These are phyloP conservation scores for Pseudogymnoascus sp. DNA, from an alignment of 2,329 filamentous ascomycete species.

Conservation along the genomic window DNA sequence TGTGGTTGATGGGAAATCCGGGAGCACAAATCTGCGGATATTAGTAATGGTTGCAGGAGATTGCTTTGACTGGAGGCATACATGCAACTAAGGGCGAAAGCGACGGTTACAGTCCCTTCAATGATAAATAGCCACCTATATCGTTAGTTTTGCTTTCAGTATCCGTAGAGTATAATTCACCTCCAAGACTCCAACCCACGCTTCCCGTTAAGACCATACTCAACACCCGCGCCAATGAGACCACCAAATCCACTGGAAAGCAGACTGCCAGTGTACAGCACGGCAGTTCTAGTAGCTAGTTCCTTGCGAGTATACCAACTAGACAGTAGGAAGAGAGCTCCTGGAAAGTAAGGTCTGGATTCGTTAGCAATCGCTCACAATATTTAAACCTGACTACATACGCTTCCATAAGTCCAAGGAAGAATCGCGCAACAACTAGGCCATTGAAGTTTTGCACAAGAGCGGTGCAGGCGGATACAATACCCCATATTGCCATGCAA, in stretches of 20 bases:
- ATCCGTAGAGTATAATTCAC: background rate
- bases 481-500: conserved; percentile 33
- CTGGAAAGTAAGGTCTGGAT: conserved; percentile 42
- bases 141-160: background rate
- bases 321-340: conserved; percentile 39
- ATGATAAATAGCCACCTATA: conserved; percentile 17
- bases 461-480: conserved; percentile 39
- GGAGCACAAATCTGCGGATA: conserved; percentile 31
- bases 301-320: conserved; percentile 38
- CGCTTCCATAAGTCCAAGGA: conserved; percentile 27
- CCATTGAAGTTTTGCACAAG: conserved; percentile 27
- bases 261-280: conserved; percentile 26
- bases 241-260: conserved; percentile 36
- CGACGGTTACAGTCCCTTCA: conserved; percentile 16
- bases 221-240: conserved; percentile 34
- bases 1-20: conserved; percentile 39
- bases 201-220: conserved; percentile 13
- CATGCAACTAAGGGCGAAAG: conserved; percentile 11
- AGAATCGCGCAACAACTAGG: conserved; percentile 25
- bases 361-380: conserved; percentile 41
- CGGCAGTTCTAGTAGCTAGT: conserved; percentile 37
- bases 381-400: conserved; percentile 35
- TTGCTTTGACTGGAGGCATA: conserved; percentile 8
- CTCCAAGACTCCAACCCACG: conserved; percentile 11
- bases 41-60: background rate